These are phyloP conservation scores for Lathyrus aphaca DNA, from an alignment of 306 rosid genomes.

Conservation along the genomic window DNA sequence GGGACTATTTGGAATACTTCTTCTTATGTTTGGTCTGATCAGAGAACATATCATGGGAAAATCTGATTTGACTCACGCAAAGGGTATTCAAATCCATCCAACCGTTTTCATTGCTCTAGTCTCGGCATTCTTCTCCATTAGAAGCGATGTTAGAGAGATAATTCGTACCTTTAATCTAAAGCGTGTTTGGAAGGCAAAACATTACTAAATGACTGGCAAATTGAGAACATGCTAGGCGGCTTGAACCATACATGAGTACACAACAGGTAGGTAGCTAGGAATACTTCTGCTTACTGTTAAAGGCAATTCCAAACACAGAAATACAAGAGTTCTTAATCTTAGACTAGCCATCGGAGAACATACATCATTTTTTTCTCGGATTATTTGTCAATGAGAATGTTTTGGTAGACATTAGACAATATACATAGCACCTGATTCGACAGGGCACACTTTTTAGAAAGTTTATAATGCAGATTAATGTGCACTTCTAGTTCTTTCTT, in stretches of 20 bases:
- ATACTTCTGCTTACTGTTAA: constrained; percentile 13
- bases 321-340: constrained; percentile 3
- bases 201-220: constrained; percentile 23
- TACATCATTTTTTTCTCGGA: constrained; percentile 13
- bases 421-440: constrained; percentile 8
- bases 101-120: constrained; percentile 58
- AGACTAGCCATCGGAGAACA: constrained; percentile 25
- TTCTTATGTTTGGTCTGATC: constrained; percentile 70
- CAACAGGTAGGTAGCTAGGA: background rate
- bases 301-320: constrained; percentile 18
- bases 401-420: constrained; percentile 24
- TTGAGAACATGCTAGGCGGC: constrained; percentile 22
- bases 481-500: constrained; percentile 11
- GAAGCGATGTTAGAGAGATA: constrained; percentile 77
- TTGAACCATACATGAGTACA: background rate
- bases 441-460: constrained; percentile 13
- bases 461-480: constrained; percentile 5
- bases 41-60: constrained; percentile 54
- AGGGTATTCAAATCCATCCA: constrained; percentile 52
- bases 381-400: constrained; percentile 30
- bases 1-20: constrained; percentile 70
- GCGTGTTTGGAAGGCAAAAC: constrained; percentile 41
- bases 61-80: constrained; percentile 38
- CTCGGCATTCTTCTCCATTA: constrained; percentile 70
- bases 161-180: constrained; percentile 51